phyloP scores from a whole-genome alignment of 495 filamentous ascomycete genomes.

The Lentithecium fluviatile region DNA sequence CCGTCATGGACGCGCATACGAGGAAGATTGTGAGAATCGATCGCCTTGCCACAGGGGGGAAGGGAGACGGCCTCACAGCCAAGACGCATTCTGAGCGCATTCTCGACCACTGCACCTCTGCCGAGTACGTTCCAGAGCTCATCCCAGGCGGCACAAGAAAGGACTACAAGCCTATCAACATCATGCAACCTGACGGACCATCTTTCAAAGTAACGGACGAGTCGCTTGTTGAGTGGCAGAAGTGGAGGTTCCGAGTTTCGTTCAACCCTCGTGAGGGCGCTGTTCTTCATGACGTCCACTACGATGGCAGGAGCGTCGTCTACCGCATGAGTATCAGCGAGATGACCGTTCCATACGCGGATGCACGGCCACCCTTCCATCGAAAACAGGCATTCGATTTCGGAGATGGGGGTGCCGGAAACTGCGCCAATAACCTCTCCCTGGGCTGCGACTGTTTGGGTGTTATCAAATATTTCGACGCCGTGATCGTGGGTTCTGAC shows the following conservation, averaged over 20 bases:
- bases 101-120: conserved; percentile 46
- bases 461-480: conserved; percentile 39
- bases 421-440: conserved; percentile 39
- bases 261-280: conserved; percentile 45
- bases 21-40: conserved; percentile 55
- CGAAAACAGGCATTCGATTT: conserved; percentile 43
- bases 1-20: conserved; percentile 54
- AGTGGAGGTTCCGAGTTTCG: conserved; percentile 42
- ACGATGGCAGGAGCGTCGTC: conserved; percentile 65
- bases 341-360: conserved; percentile 65
- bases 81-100: conserved; percentile 47
- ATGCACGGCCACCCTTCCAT: conserved; percentile 40
- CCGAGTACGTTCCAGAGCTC: conserved; percentile 57
- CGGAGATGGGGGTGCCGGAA: conserved; percentile 40
- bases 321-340: conserved; percentile 71
- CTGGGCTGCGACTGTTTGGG: conserved; percentile 45
- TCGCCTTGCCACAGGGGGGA: conserved; percentile 53
- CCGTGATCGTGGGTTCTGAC: conserved; percentile 28
- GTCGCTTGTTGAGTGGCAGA: conserved; percentile 43
- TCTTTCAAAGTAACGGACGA: conserved; percentile 38
- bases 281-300: conserved; percentile 53
- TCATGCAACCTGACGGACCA: conserved; percentile 40
- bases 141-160: conserved; percentile 40
- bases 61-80: conserved; percentile 44
- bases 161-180: conserved; percentile 36